Conservation (phyloP, 345 rosid species). For the Ailanthus altissimus region DNA sequence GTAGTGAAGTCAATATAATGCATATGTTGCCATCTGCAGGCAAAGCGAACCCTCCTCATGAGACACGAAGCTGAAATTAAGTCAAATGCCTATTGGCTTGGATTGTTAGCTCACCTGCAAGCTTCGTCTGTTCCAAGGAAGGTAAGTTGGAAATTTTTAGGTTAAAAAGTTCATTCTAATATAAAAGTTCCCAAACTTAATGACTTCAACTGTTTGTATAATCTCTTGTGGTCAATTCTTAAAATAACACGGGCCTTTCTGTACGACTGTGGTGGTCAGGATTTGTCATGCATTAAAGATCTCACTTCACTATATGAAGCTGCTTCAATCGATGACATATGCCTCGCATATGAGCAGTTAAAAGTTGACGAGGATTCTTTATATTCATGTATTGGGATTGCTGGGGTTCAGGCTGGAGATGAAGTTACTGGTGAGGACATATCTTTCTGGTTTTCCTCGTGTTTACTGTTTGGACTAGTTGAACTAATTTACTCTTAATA, state of each 20-base stretch:
- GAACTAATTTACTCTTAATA: not conserved
- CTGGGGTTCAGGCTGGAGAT: conserved; percentile 88
- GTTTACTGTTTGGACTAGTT: not conserved
- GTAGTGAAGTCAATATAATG: not conserved
- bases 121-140: conserved; percentile 92
- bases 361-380: conserved; percentile 78
- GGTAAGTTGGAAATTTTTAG: conserved; percentile 41
- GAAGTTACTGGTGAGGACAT: conserved; percentile 47
- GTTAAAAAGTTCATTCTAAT: not conserved
- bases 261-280: conserved; percentile 47
- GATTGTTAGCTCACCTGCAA: conserved; percentile 93
- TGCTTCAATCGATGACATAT: conserved; percentile 84
- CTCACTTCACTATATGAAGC: conserved; percentile 82
- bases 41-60: conserved; percentile 93
- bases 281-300: conserved; percentile 87
- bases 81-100: conserved; percentile 99
- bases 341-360: conserved; percentile 82
- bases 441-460: conserved; percentile 4
- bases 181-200: not conserved
- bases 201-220: not conserved
- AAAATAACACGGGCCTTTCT: not conserved
- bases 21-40: conserved; percentile 48
- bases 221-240: conserved; percentile 2
- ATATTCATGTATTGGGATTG: conserved; percentile 92
- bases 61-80: conserved; percentile 99